phyloP scores from a whole-genome alignment of 2,329 filamentous ascomycete species.

The Alternaria brassicicola region DNA sequence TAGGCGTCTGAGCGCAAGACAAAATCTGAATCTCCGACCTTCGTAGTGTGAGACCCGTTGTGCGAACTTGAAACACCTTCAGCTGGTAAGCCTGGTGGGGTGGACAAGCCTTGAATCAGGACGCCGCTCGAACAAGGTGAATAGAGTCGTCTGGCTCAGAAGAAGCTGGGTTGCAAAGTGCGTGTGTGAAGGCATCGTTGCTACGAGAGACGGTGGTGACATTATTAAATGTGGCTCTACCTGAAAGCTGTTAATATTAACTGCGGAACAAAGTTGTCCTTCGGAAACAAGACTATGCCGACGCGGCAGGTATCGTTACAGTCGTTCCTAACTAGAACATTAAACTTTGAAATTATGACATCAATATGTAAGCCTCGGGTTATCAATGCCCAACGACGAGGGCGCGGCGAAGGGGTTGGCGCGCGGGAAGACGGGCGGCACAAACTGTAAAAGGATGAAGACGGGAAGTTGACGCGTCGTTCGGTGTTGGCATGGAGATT shows the following conservation, averaged over 20 bases:
- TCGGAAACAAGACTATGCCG: neutral
- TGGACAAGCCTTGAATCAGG: neutral
- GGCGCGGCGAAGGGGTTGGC: neutral
- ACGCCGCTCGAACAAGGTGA: neutral
- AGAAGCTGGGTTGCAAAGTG: neutral
- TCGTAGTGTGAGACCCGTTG: neutral
- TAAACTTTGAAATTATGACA: no score
- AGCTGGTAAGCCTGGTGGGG: accelerated
- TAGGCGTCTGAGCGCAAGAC: neutral
- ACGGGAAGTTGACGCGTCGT: neutral
- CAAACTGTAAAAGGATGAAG: neutral
- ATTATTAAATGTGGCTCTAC: neutral
- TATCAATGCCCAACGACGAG: neutral
- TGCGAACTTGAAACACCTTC: neutral
- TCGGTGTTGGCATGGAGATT: neutral
- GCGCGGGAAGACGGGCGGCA: neutral
- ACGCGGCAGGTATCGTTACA: neutral
- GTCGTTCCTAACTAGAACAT: neutral
- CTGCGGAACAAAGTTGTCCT: neutral
- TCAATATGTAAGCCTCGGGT: neutral
- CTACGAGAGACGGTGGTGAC: neutral
- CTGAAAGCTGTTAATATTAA: neutral
- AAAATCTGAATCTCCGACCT: neutral
- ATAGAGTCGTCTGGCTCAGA: neutral
- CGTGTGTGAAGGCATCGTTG: neutral